Conservation (phyloP, 2,329 filamentous ascomycete genomes). For the Alternaria ventricosa region DNA sequence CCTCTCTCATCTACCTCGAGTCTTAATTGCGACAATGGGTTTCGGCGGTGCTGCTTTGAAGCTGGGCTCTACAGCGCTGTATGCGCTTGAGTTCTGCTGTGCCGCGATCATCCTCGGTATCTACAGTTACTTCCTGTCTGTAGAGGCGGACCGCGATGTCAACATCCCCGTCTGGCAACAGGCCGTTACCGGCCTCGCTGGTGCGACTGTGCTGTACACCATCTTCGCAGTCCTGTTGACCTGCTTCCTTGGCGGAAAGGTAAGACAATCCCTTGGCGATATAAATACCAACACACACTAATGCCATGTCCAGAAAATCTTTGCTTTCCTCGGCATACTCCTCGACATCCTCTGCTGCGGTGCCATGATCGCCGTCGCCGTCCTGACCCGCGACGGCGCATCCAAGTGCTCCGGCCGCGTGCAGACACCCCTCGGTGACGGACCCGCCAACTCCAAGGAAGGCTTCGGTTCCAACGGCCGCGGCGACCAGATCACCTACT, state of each 20-base stretch:
- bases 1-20: neutral
- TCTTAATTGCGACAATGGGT: slow-evolving; percentile 58
- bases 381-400: slow-evolving; percentile 73
- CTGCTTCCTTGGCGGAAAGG: slow-evolving; percentile 77
- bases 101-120: slow-evolving; percentile 76
- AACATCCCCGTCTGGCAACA: slow-evolving; percentile 69
- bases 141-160: slow-evolving; percentile 69
- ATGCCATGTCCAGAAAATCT: slow-evolving; percentile 53
- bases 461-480: slow-evolving; percentile 54
- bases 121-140: slow-evolving; percentile 81
- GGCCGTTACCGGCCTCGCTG: slow-evolving; percentile 75
- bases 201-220: slow-evolving; percentile 76
- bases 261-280: slow-evolving; percentile 33
- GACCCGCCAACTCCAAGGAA: slow-evolving; percentile 59
- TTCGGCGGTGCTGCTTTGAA: slow-evolving; percentile 70
- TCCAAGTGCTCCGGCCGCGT: slow-evolving; percentile 66
- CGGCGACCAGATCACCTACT: slow-evolving; percentile 52
- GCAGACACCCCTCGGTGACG: slow-evolving; percentile 75
- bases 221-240: slow-evolving; percentile 75
- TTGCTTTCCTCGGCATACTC: slow-evolving; percentile 74
- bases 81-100: slow-evolving; percentile 75
- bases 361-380: slow-evolving; percentile 81
- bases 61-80: slow-evolving; percentile 72
- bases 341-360: slow-evolving; percentile 79
- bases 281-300: neutral